Evolutionary conservation across 2,329 filamentous ascomycete genomes (phyloP).

Genomic region (Sarocladium kiliense): DNA sequence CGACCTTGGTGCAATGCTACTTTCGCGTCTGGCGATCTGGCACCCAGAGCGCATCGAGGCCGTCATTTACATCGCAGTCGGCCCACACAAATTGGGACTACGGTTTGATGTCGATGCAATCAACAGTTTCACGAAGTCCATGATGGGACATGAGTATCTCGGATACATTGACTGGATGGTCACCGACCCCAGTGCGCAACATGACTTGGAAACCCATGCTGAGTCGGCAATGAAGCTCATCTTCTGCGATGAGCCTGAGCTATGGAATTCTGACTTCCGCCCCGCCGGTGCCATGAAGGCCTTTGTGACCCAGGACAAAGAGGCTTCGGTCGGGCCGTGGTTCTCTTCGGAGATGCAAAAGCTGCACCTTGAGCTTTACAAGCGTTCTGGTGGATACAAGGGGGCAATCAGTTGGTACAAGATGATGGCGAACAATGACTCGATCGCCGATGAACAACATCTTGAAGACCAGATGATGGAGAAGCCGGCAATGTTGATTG

Average conservation of each 20-base stretch:
- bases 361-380: too few relatives aligned
- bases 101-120: conserved; percentile 25
- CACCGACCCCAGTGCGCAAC: conserved; percentile 13
- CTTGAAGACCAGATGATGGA: too few relatives aligned
- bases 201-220: conserved; percentile 18
- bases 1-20: conserved; percentile 27
- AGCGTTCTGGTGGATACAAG: too few relatives aligned
- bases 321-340: too few relatives aligned
- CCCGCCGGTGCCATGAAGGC: too few relatives aligned
- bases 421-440: too few relatives aligned
- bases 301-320: too few relatives aligned
- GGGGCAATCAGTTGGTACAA: too few relatives aligned
- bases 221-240: conserved; percentile 22
- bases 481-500: too few relatives aligned
- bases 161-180: conserved; percentile 26
- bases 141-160: conserved; percentile 23
- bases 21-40: conserved; percentile 23
- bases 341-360: too few relatives aligned
- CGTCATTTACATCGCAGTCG: conserved; percentile 24
- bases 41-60: conserved; percentile 16
- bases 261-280: too few relatives aligned
- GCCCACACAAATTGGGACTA: conserved; percentile 21
- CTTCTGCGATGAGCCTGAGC: conserved; percentile 23
- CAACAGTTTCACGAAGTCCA: conserved; percentile 24
- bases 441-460: too few relatives aligned